These are phyloP conservation scores for Dioszegia aurantiaca DNA, from an alignment of 768 basidiomycete genomes.

Conservation along the genomic window DNA sequence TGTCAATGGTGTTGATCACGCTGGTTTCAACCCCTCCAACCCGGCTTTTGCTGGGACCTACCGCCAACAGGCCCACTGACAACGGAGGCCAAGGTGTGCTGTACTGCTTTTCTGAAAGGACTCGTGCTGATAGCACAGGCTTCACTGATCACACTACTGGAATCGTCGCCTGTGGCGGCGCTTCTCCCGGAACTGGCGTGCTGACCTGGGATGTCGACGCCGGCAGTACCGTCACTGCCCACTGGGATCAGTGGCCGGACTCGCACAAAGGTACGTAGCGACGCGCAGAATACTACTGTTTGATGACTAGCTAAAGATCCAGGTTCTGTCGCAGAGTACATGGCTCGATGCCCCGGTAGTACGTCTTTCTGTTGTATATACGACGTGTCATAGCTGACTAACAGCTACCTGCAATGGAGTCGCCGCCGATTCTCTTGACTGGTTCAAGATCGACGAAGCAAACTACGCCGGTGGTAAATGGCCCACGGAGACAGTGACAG, in stretches of 20 bases:
- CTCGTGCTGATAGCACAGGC: too few relatives aligned
- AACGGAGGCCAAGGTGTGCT: not conserved
- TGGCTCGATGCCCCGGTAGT: slow-evolving; percentile 8
- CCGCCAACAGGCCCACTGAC: slow-evolving; percentile 1
- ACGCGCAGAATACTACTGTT: too few relatives aligned
- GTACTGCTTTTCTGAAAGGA: not conserved
- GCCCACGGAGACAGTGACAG: not conserved
- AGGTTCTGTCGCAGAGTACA: slow-evolving; percentile 1
- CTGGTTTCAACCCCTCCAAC: slow-evolving; percentile 3
- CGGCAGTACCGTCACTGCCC: slow-evolving; percentile 5
- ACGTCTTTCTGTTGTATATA: too few relatives aligned
- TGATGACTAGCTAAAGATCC: not conserved
- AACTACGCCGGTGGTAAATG: not conserved
- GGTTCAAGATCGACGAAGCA: slow-evolving; percentile 5
- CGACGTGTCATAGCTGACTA: too few relatives aligned
- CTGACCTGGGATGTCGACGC: slow-evolving; percentile 2
- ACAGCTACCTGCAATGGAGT: not conserved
- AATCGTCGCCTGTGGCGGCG: slow-evolving; percentile 3
- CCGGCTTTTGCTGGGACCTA: not conserved
- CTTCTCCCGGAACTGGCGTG: not conserved
- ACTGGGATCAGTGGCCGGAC: slow-evolving; percentile 6
- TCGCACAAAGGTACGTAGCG: slow-evolving; percentile 7
- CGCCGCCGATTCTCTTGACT: not conserved
- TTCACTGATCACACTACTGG: not conserved
- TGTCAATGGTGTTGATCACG: not conserved